phyloP scores from a whole-genome alignment of 768 basidiomycete species.

The Boletus rubropictus region DNA sequence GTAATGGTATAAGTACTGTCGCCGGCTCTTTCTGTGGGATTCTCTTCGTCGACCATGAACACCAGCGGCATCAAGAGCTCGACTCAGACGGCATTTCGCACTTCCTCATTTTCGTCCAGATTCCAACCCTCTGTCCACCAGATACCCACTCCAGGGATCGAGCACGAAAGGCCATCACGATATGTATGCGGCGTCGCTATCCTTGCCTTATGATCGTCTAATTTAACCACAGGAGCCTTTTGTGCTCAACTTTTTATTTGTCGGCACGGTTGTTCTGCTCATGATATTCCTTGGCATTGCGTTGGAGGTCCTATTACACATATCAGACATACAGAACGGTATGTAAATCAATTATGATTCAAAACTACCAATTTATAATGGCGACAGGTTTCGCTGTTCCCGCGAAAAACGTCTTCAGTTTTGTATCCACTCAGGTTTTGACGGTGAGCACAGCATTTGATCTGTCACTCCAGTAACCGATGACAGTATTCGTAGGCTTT shows the following conservation, averaged over 20 bases:
- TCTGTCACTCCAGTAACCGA: background rate
- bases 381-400: slow-evolving; percentile 50
- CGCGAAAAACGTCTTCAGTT: slow-evolving; percentile 41
- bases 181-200: slow-evolving; percentile 33
- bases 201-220: background rate
- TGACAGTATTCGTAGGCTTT: slow-evolving; percentile 40
- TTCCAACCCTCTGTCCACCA: slow-evolving; percentile 43
- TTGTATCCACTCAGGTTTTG: slow-evolving; percentile 42
- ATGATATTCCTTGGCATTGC: slow-evolving; percentile 34
- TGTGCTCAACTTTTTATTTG: slow-evolving; percentile 35
- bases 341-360: background rate
- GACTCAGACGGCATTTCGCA: background rate
- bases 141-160: slow-evolving; percentile 41
- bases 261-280: slow-evolving; percentile 35
- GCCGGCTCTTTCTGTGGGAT: background rate
- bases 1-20: too few relatives aligned
- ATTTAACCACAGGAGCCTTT: slow-evolving; percentile 24
- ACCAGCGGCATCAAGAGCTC: background rate
- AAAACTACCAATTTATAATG: background rate
- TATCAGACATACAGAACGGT: slow-evolving; percentile 20
- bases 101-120: slow-evolving; percentile 26
- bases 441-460: slow-evolving; percentile 32
- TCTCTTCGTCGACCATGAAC: slow-evolving; percentile 5
- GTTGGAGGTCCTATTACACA: slow-evolving; percentile 8
- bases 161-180: slow-evolving; percentile 33